Evolutionary conservation across 2,329 filamentous ascomycete species (phyloP), one percentile per base, ranked within the genome.

Genomic region (Colletotrichum coccodes): DNA sequence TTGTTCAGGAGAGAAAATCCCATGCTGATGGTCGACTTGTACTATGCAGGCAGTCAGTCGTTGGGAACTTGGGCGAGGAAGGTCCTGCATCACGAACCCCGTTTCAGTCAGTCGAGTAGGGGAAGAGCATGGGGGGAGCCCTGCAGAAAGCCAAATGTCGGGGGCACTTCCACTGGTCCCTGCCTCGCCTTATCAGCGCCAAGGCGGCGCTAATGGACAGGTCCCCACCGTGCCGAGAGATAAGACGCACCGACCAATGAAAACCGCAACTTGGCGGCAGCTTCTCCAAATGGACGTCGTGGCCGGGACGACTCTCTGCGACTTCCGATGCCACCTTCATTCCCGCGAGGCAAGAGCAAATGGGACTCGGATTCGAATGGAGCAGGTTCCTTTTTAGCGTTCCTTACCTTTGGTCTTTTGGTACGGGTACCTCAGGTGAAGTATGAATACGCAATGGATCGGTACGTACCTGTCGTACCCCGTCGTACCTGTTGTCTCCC

Each of bases 181-280:
- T 60, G 47, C 36, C 53, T 30, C 21, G 64, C 68, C 65, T 69
- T 71, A 65, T 71, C 68, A 69, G 32, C 59, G 60, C 68, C 68
- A 71, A 71, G 68, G 30, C 16, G n/a, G 6, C 44, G 60, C 65
- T 61, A 65, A 1, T 16, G 23, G 4, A 1, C 5, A 32, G 6
- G n/a, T n/a, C n/a, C 40, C 65, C 65, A 44, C 44, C n/a, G 11
- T 64, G 30, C 65, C 65, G 60, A 71, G 52, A 71, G 68, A 71
- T 71, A 71, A 71, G 68, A 54, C 40, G 44, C 16, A n/a, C 11
- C 12, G 42, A 23, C 68, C 65, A 65, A 71, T 71, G 14, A 26
- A 21, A 21, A 30, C 21, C 14, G 9, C 26, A 36, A 21, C 14
- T 46, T 1, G 30, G 30, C n/a, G 36, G 54, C 66, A 65, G 62